A percentile compares a stretch with the other conserved stretches of the same genome.
Conservation (phyloP, 768 basidiomycete species). For the Leccinum variicolor region DNA sequence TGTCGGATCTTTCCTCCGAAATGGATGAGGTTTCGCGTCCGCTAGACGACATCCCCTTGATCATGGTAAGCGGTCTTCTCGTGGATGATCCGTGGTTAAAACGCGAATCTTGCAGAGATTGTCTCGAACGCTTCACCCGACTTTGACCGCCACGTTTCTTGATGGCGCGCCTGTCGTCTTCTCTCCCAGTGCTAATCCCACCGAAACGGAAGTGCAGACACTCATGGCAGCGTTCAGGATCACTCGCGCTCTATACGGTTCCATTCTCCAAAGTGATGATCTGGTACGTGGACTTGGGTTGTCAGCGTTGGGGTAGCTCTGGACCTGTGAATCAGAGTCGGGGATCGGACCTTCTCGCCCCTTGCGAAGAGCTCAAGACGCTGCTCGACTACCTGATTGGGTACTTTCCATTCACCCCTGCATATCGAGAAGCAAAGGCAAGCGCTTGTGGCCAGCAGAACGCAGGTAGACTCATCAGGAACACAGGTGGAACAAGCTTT, state of each 20-base stretch:
- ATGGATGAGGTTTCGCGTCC: conserved; percentile 13
- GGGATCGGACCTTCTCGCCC: conserved; percentile 20
- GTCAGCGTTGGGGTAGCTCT: neutral
- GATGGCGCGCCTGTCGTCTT: conserved; percentile 86
- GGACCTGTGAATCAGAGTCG: conserved; percentile 23
- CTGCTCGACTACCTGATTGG: conserved; percentile 72
- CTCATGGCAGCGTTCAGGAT: conserved; percentile 58
- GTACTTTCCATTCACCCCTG: conserved; percentile 78
- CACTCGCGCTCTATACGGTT: conserved; percentile 55
- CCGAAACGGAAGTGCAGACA: conserved; percentile 59
- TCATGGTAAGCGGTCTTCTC: conserved; percentile 24
- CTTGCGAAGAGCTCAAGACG: conserved; percentile 48
- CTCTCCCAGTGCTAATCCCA: conserved; percentile 55
- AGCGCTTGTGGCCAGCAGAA: neutral
- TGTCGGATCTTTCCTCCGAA: conserved; percentile 24
- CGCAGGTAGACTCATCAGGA: conserved; percentile 5
- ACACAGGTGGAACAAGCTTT: conserved; percentile 60
- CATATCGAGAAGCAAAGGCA: conserved; percentile 58
- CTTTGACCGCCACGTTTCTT: conserved; percentile 78
- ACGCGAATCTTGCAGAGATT: conserved; percentile 48
- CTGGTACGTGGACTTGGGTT: conserved; percentile 21
- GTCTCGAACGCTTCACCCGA: conserved; percentile 70
- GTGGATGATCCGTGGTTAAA: conserved; percentile 12
- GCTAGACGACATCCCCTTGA: conserved; percentile 17
- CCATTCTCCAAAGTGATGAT: conserved; percentile 47